These are phyloP conservation scores for Arachis stenosperma DNA, from an alignment of 306 rosid species.

Conservation along the genomic window DNA sequence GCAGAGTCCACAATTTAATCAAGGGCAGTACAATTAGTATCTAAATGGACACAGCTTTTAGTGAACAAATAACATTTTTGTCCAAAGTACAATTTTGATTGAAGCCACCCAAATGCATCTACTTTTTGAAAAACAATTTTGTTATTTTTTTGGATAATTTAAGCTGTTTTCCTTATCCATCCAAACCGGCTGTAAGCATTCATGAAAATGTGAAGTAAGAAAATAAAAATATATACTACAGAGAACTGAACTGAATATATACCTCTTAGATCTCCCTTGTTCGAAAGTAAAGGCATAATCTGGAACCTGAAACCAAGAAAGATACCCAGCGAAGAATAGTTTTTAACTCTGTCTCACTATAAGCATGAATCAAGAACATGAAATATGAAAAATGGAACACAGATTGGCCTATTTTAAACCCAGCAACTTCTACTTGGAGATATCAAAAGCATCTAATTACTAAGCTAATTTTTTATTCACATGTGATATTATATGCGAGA, in stretches of 20 bases:
- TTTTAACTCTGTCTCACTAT: background rate
- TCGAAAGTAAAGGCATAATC: conserved; percentile 70
- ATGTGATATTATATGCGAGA: background rate
- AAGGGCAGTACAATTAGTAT: too few relatives aligned
- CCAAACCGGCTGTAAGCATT: background rate
- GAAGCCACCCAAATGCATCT: too few relatives aligned
- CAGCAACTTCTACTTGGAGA: background rate
- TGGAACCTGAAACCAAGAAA: conserved; percentile 63
- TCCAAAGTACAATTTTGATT: too few relatives aligned
- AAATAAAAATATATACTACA: background rate
- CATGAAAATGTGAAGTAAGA: conserved; percentile 28
- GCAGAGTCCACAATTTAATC: too few relatives aligned
- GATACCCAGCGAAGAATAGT: background rate
- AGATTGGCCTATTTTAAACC: conserved; percentile 22
- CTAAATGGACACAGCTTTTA: too few relatives aligned
- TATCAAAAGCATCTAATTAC: conserved; percentile 21
- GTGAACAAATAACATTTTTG: too few relatives aligned
- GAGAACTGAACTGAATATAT: conserved; percentile 19
- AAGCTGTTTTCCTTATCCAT: too few relatives aligned
- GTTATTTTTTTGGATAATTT: too few relatives aligned
- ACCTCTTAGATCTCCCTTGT: conserved; percentile 88
- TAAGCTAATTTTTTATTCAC: background rate
- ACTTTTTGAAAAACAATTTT: too few relatives aligned
- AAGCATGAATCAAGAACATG: conserved; percentile 5
- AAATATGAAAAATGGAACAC: background rate